Evolutionary conservation across 495 filamentous ascomycete species (phyloP).

Genomic region (Aspergillus carlsbadensis): DNA sequence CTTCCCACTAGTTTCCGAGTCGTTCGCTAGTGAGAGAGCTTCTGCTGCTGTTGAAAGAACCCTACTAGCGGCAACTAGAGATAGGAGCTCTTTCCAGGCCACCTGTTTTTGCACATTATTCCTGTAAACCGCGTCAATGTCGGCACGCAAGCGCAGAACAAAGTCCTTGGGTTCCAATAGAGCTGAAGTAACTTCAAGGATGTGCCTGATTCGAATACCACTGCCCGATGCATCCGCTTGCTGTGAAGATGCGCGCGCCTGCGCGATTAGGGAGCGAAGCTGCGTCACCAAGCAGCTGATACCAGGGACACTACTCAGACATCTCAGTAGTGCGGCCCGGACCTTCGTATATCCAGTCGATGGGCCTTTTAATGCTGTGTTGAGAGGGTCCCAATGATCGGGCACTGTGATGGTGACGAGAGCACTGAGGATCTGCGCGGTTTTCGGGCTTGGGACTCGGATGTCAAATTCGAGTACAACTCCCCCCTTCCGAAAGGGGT

Average conservation of each 20-base stretch:
- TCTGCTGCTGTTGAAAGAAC: conserved; percentile 73
- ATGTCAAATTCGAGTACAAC: conserved; percentile 53
- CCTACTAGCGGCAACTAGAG: conserved; percentile 67
- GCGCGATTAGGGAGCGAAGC: conserved; percentile 53
- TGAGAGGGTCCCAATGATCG: conserved; percentile 70
- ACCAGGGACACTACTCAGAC: conserved; percentile 70
- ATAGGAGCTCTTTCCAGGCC: conserved; percentile 66
- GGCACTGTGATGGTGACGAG: conserved; percentile 70
- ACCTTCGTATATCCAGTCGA: conserved; percentile 31
- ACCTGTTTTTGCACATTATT: conserved; percentile 41
- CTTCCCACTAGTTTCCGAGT: conserved; percentile 23
- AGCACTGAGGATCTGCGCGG: conserved; percentile 67
- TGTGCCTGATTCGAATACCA: conserved; percentile 29
- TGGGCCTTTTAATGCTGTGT: conserved; percentile 38
- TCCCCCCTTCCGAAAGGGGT: conserved; percentile 32
- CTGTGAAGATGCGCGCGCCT: conserved; percentile 25
- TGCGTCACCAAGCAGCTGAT: conserved; percentile 66
- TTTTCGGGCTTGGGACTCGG: conserved; percentile 57
- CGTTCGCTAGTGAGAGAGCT: conserved; percentile 57
- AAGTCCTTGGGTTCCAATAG: conserved; percentile 57
- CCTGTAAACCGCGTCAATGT: conserved; percentile 33
- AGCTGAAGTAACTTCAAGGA: conserved; percentile 48
- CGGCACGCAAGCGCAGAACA: conserved; percentile 53
- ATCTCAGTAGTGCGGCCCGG: conserved; percentile 55
- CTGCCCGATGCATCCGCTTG: conserved; percentile 30